Base-by-base conservation (phyloP, 2,329 filamentous ascomycete species). In the Gnomoniopsis sp. region DNA sequence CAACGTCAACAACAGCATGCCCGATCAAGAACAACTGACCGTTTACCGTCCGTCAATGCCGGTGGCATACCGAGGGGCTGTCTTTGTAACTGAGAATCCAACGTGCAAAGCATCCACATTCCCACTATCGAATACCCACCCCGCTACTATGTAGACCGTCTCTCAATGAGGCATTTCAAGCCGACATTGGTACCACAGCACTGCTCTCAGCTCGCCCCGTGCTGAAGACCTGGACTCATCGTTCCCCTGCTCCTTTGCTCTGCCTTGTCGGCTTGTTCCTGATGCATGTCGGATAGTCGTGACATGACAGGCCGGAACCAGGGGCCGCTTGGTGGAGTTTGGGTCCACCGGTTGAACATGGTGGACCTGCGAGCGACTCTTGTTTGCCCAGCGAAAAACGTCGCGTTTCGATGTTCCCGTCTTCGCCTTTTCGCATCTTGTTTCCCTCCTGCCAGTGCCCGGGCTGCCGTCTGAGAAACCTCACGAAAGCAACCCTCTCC, bases 361-460 rank as follows among this genome's bases (percentile, higher is more conserved):
- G 54, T 60, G 33, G 58, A 57, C 54, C 54, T 60, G 58, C 46
- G n/a, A 49, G 54, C 44, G 36, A 53, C 49, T 49, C 54, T 23
- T 57, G 58, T 57, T 59, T 59, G 57, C 26, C 54, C 6, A 41
- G 22, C n/a, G 36, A 52, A 41, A 41, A 12, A 19, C 23, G 34
- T 15, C 49, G n/a, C n/a, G n/a, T n/a, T n/a, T n/a, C n/a, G n/a
- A n/a, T n/a, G n/a, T n/a, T 41, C 12, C 49, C 34, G 49, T 36
- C 17, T 36, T n/a, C n/a, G n/a, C 11, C 21, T n/a, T 19, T 36
- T 34, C 26, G n/a, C 30, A 38, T 36, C 2, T 36, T 36, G 34
- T 50, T n/a, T n/a, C n/a, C n/a, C n/a, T n/a, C 48, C 48, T 50
- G n/a, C 48, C 11, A n/a, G 11, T 33, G 23, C 26, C 30, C 33